A percentile compares a stretch with the other conserved stretches of the same genome.
phyloP scores from a whole-genome alignment of 176 grass and related monocot genomes.

The Ampelocalamus luodianensis region DNA sequence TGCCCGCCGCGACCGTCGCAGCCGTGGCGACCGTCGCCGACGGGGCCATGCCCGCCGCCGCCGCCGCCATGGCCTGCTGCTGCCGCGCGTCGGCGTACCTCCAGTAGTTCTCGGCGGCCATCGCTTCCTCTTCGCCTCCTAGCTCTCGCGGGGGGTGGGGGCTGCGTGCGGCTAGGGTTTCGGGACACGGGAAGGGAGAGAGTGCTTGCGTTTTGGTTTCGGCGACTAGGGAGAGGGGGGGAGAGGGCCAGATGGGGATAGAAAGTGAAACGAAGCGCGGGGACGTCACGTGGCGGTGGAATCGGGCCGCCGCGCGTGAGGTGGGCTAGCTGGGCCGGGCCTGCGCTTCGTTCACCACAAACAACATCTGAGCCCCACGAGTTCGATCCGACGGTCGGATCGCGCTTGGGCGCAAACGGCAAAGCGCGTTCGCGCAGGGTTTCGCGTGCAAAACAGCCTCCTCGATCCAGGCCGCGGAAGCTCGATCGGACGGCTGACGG shows the following conservation, averaged over 20 bases:
- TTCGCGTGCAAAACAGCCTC: no score
- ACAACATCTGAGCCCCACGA: not conserved
- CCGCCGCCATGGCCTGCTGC: conserved; percentile 57
- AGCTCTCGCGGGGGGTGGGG: not conserved
- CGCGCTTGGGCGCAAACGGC: no score
- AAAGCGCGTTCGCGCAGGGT: no score
- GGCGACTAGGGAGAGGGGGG: not conserved
- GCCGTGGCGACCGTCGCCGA: conserved; percentile 1
- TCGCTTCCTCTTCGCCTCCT: conserved; percentile 14
- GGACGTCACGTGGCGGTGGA: not conserved
- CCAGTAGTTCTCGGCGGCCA: conserved; percentile 88
- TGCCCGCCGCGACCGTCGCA: conserved; percentile 21
- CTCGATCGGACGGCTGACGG: not conserved
- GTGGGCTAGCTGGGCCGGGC: not conserved
- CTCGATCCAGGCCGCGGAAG: not conserved
- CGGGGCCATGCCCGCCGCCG: conserved; percentile 53
- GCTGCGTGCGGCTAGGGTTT: conserved; percentile 54
- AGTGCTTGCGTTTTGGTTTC: not conserved
- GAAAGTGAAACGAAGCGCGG: not conserved
- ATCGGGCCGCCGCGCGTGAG: no score
- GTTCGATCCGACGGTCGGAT: not conserved
- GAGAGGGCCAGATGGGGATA: not conserved
- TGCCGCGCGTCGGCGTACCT: conserved; percentile 81
- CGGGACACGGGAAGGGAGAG: not conserved
- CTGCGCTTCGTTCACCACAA: not conserved